Evolutionary conservation across 495 filamentous ascomycete species (phyloP).

Genomic region (Podospora pseudocomata): DNA sequence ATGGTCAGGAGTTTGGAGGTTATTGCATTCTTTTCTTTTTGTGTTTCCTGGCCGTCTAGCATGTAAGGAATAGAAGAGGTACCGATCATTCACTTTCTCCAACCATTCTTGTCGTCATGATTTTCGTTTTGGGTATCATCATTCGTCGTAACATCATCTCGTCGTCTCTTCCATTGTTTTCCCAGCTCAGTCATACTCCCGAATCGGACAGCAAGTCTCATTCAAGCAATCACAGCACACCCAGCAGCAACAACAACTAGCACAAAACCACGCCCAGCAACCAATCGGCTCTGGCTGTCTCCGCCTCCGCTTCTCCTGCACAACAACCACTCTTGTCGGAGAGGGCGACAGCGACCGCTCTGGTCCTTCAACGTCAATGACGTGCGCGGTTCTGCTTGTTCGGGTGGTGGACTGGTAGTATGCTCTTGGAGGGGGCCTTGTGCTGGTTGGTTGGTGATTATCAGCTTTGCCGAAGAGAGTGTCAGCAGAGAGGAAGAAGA

Average conservation of each 20-base stretch:
- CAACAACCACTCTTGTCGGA: slow-evolving; percentile 13
- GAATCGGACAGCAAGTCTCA: slow-evolving; percentile 14
- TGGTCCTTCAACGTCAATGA: slow-evolving; percentile 12
- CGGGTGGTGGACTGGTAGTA: background rate
- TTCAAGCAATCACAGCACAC: slow-evolving; percentile 14
- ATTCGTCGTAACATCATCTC: background rate
- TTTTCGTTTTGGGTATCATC: slow-evolving; percentile 4
- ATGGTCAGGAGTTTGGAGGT: background rate
- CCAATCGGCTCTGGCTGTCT: background rate
- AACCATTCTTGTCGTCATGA: background rate
- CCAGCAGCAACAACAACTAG: slow-evolving; percentile 11
- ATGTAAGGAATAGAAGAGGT: background rate
- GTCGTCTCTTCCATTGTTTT: background rate
- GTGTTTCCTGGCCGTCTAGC: background rate
- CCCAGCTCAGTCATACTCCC: slow-evolving; percentile 9
- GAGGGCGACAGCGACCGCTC: slow-evolving; percentile 14
- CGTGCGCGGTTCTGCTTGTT: background rate
- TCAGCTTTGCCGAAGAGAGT: no score
- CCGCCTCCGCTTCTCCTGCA: slow-evolving; percentile 13
- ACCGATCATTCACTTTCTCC: background rate
- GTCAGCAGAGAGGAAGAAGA: slow-evolving; percentile 1
- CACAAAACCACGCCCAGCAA: slow-evolving; percentile 17
- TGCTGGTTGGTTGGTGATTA: background rate
- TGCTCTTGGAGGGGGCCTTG: slow-evolving; percentile 6
- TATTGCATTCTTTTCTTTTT: background rate